phyloP scores from a whole-genome alignment of 305 asterid genomes.

The Fraxinus nigra region DNA sequence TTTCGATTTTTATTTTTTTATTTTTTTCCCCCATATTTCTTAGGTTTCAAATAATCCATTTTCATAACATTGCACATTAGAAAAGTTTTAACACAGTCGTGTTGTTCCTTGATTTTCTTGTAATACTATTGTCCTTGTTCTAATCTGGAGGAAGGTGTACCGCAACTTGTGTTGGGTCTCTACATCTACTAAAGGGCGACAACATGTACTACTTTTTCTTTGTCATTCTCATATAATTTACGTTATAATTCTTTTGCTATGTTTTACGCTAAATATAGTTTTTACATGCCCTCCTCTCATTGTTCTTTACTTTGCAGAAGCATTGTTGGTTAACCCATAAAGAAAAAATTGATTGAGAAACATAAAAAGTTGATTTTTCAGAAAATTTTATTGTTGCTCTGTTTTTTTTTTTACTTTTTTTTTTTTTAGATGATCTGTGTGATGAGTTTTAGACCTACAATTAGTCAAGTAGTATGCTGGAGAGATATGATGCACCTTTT shows the following conservation, averaged over 20 bases:
- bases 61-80: too few species aligned
- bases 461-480: too few species aligned
- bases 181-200: constrained; percentile 87
- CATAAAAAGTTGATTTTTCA: too few species aligned
- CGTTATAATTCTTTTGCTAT: not conserved
- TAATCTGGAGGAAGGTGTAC: constrained; percentile 86
- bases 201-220: constrained; percentile 57
- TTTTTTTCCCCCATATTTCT: too few species aligned
- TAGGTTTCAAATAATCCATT: too few species aligned
- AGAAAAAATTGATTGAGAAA: too few species aligned
- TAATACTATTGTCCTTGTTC: constrained; percentile 2
- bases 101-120: constrained; percentile 7
- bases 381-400: too few species aligned
- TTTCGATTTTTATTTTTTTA: too few species aligned
- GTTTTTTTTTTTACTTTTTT: too few species aligned
- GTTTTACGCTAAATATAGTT: not conserved
- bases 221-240: not conserved
- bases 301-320: constrained; percentile 48
- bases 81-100: not conserved
- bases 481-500: too few species aligned
- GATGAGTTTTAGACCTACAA: too few species aligned
- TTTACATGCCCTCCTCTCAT: not conserved
- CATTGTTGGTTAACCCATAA: constrained; percentile 50
- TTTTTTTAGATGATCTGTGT: too few species aligned
- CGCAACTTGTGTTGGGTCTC: constrained; percentile 93